Base-by-base conservation (phyloP, 2,329 filamentous ascomycete genomes). In the Blumeria graminis region DNA sequence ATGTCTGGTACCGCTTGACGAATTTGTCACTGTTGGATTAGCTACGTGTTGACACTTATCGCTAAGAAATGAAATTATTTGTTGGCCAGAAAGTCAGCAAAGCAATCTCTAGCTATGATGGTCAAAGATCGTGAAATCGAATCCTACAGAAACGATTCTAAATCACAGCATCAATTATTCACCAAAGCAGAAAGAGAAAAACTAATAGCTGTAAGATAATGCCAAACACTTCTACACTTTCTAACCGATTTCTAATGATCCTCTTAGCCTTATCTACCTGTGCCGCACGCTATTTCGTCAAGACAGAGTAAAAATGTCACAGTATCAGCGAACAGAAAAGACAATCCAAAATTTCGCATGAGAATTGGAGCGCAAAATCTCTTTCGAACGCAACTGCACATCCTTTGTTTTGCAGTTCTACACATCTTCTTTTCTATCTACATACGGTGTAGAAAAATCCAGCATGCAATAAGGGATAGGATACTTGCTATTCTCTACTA, bases 391-490 rank as follows among this genome's bases (percentile, higher is more conserved):
- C 77, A 82, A 65, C 68, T 89, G 45, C 76, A 87, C 68, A 67
- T 80, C 56, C 67, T 86, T 43, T 67, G 86, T 58, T 88, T 83
- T 68, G 74, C 76, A 58, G 64, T 85, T 57, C 73, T 90, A 61
- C 87, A 94, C 65, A 76, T 83, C 60, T 67, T 94, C 62, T 96
- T 94, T 71, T 90, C 86, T 6, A 72, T 96, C 61, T 93, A 92
- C 68, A 82, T 95, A 62, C 84, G 88, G 60, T 70, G 86, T 58
- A 81, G 89, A 57, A 81, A 87, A 66, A 78, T 80, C 56, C 92
- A 87, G 71, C 83, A 90, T 67, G 78, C 82, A 8, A 75, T 94
- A 54, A 74, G 80, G 62, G 84, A 92, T 67, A 81, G 85, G 58
- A 72, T 90, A 60, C 78, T 87, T 56, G 85, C 86, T 9, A 77